Conservation (phyloP, 2,329 filamentous ascomycete species). For the Neospermospora avenae region DNA sequence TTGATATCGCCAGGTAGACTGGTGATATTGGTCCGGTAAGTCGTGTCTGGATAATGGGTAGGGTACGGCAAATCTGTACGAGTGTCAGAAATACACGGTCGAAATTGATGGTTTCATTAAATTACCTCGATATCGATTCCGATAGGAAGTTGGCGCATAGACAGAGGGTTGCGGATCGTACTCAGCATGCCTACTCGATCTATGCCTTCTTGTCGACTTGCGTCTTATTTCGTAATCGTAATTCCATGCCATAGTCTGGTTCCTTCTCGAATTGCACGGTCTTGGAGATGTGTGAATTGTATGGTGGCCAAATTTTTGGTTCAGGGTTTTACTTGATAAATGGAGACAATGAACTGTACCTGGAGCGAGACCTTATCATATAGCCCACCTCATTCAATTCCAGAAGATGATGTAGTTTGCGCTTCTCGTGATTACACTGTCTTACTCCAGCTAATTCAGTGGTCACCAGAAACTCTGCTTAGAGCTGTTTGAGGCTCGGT, state of each 20-base stretch:
- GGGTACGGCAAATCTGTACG: background rate
- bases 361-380: background rate
- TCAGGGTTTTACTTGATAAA: background rate
- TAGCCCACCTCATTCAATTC: background rate
- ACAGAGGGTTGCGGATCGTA: background rate
- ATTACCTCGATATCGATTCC: constrained; percentile 1
- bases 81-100: background rate
- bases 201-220: background rate
- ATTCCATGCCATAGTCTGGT: background rate
- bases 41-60: background rate
- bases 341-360: background rate
- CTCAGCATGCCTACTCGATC: background rate
- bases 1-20: constrained; percentile 22
- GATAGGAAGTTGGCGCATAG: background rate
- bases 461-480: background rate
- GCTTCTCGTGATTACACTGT: background rate
- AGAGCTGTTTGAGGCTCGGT: background rate
- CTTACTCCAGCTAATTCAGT: background rate
- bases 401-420: background rate
- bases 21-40: constrained; percentile 10
- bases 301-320: no score
- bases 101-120: background rate
- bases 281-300: background rate
- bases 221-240: background rate
- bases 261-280: background rate